Evolutionary conservation across 257 asterid genomes (phyloP).

Genomic region (Buddleja alternifolia): DNA sequence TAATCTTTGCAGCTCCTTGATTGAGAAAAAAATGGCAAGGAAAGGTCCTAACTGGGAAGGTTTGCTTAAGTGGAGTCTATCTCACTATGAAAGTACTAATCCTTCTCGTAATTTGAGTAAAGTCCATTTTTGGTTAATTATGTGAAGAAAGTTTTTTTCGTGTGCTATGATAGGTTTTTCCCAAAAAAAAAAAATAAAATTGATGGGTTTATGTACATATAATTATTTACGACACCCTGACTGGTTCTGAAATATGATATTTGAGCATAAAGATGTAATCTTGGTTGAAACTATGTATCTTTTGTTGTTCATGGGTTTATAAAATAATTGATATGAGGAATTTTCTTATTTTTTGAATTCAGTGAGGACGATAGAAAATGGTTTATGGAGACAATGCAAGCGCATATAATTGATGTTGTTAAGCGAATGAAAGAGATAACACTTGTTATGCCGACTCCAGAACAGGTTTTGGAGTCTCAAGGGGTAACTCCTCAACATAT

Average conservation of each 20-base stretch:
- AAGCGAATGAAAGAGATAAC: constrained; percentile 91
- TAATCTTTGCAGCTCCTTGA: constrained; percentile 9
- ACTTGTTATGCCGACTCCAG: constrained; percentile 84
- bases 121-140: constrained; percentile 30
- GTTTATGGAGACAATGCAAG: constrained; percentile 98
- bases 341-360: constrained; percentile 7
- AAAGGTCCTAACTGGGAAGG: constrained; percentile 96
- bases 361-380: constrained; percentile 92
- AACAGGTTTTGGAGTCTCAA: constrained; percentile 77
- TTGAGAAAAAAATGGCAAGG: constrained; percentile 61
- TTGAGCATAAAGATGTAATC: neutral
- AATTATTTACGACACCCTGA: neutral
- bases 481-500: constrained; percentile 83
- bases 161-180: neutral
- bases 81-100: constrained; percentile 74
- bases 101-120: constrained; percentile 73
- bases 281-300: no score
- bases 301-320: constrained; percentile 11
- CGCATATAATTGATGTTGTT: constrained; percentile 81
- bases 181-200: no score
- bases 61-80: constrained; percentile 89
- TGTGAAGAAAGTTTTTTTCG: neutral
- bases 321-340: constrained; percentile 4
- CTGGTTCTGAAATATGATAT: neutral
- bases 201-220: neutral